A percentile compares a stretch with the other conserved stretches of the same genome.
Conservation (phyloP, 2,329 filamentous ascomycete genomes). For the Fusarium compactum region DNA sequence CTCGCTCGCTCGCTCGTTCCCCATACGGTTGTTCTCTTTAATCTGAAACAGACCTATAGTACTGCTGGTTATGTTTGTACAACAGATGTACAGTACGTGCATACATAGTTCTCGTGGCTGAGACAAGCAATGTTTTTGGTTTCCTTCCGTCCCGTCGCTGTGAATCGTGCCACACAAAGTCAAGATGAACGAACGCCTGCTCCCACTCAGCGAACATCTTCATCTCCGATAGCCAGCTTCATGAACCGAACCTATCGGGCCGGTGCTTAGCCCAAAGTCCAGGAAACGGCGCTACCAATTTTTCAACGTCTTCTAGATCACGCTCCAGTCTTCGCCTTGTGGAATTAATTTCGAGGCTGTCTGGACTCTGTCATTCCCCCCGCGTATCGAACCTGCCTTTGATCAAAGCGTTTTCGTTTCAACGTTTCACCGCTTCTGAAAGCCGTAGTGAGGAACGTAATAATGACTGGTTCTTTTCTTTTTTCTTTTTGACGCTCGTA, state of each 20-base stretch:
- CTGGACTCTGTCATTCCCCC: neutral
- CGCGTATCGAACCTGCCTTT: neutral
- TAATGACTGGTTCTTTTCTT: neutral
- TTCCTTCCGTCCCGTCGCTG: neutral
- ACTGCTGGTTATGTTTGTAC: neutral
- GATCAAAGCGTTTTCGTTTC: constrained; percentile 34
- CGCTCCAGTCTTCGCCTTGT: neutral
- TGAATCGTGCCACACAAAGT: constrained; percentile 4
- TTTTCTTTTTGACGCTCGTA: neutral
- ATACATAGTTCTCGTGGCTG: neutral
- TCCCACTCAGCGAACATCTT: neutral
- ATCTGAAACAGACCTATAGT: neutral
- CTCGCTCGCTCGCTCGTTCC: neutral
- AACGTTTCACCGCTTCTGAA: constrained; percentile 13
- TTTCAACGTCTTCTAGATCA: neutral
- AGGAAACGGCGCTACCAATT: neutral
- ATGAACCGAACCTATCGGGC: constrained; percentile 9
- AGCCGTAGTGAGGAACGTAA: neutral
- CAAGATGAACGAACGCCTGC: neutral
- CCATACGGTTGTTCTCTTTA: neutral
- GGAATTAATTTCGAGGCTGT: constrained; percentile 13
- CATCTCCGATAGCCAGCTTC: constrained; percentile 13
- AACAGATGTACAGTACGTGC: neutral
- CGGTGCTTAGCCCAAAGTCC: neutral
- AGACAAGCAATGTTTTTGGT: constrained; percentile 1